Base-by-base conservation (phyloP, 352 stramenopile genomes). In the Phytophthora sp. region DNA sequence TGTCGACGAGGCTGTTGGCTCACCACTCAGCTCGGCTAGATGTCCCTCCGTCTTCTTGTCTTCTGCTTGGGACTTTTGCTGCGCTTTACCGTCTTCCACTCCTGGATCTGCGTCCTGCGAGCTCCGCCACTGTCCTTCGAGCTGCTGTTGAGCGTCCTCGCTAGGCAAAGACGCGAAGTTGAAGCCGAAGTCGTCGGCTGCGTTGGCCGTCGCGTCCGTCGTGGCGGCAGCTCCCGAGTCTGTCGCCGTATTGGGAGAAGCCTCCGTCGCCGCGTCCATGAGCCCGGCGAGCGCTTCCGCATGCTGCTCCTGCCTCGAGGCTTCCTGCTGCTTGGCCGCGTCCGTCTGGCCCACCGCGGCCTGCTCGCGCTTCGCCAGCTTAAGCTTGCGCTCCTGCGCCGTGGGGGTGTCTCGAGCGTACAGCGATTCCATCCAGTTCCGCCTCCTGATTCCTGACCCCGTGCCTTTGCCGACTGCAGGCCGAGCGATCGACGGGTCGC, bases 341-440 rank as follows among this genome's bases (percentile, higher is more conserved):
- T 5, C 28, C 49, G 28, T 34, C 23, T 45, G 17, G 46, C 23
- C 48, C 20, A 28, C 53, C 21, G 55, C 45, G 30, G 35, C 27
- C 31, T 54, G 27, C 5, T 63, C 56, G 11, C 38, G 39, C 13
- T 60, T 37, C 20, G 38, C 15, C 21, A 62, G 12, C 26, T 66
- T 62, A 10, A 65, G 54, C 46, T 65, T 72, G 31, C 28, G 50
- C 13, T 75, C 56, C 21, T 62, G 52, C 11, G 56, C 52, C 12
- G 60, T 74, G 28, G 66, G 66, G 6, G 66, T 74, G 23, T 74
- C 60, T 31, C 62, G 67, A 46, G 62, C 67, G 37, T 73, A 76
- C 2, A 76, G 62, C 31, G 67, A 76, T 62, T 76, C 67, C 67
- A 76, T 76, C 21, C n/a, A 56, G 23, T 50, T 53, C 9, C n/a